Evolutionary conservation across 352 stramenopile species (phyloP), one percentile per base, ranked within the genome.

Genomic region (Phytophthora crassamura): DNA sequence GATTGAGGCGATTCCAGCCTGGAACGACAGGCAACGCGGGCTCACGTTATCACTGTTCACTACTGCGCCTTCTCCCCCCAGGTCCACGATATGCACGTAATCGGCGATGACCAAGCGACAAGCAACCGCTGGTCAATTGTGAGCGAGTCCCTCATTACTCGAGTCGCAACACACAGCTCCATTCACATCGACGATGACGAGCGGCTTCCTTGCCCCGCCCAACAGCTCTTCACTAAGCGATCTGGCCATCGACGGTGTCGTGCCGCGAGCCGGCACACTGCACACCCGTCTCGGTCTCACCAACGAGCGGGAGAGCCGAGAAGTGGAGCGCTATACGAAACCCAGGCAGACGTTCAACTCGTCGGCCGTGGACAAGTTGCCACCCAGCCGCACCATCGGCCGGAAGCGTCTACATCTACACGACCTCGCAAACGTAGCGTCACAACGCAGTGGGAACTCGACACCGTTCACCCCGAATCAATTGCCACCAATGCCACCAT

Each of bases 21-120:
- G 10, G 28, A 15, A 33, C 30, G 7, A 41, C 36, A 49, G 22
- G 22, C 22, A 60, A 60, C 52, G 52, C 50, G 52, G 43, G 8
- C 40, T 50, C 52, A 60, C 40, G 52, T 60, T 60, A 60, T 60
- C 52, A 16, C 52, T 51, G 40, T 50, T 34, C 22, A 35, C 20
- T 35, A 15, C 41, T 38, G 10, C 15, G 32, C 42, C 18, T 41
- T 18, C 7, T 16, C 30, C 12, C 12, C 7, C 22, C 15, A 14
- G 16, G 20, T 28, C 49, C 49, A 18, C 12, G n/a, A 7, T 34
- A 33, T 5, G 35, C 34, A 56, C 55, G 55, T 56, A 63, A 56
- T 56, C 55, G 43, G 2, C 39, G 43, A 63, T 63, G 45, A 41
- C 55, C 20, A 11, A 15, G 9, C 6, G 32, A 39, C 41, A 47